Conservation (phyloP, 257 asterid species). For the Linaria vulgaris region DNA sequence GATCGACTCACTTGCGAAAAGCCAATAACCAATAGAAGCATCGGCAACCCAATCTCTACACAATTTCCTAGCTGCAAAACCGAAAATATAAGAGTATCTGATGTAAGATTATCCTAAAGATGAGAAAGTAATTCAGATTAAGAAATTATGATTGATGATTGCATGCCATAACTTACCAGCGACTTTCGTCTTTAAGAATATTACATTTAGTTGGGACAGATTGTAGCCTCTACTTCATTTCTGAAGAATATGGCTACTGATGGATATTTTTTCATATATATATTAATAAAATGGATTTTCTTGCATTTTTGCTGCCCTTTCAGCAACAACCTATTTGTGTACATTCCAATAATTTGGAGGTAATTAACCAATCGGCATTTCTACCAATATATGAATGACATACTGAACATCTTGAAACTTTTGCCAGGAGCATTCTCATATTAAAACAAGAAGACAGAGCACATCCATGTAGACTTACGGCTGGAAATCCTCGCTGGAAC, state of each 20-base stretch:
- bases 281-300: too few species aligned
- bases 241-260: too few species aligned
- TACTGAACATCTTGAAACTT: background rate
- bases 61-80: slow-evolving; percentile 86
- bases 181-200: too few species aligned
- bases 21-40: slow-evolving; percentile 76
- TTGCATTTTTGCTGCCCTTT: too few species aligned
- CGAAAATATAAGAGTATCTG: slow-evolving; percentile 17
- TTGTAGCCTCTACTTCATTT: too few species aligned
- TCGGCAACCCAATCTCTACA: slow-evolving; percentile 91
- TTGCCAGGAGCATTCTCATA: background rate
- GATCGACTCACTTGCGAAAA: slow-evolving; percentile 74
- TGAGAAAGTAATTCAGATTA: too few species aligned
- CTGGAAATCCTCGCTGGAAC: slow-evolving; percentile 94
- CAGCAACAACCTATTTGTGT: too few species aligned
- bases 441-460: background rate
- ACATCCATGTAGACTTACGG: slow-evolving; percentile 39
- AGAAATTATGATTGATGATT: too few species aligned
- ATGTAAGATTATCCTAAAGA: too few species aligned
- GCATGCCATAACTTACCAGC: too few species aligned
- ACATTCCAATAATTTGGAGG: background rate
- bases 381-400: background rate
- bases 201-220: too few species aligned
- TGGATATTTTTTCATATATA: too few species aligned
- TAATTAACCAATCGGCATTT: background rate